These are phyloP conservation scores for Pseudopyrenochaeta lycopersici DNA, from an alignment of 2,329 filamentous ascomycete genomes.

Conservation along the genomic window DNA sequence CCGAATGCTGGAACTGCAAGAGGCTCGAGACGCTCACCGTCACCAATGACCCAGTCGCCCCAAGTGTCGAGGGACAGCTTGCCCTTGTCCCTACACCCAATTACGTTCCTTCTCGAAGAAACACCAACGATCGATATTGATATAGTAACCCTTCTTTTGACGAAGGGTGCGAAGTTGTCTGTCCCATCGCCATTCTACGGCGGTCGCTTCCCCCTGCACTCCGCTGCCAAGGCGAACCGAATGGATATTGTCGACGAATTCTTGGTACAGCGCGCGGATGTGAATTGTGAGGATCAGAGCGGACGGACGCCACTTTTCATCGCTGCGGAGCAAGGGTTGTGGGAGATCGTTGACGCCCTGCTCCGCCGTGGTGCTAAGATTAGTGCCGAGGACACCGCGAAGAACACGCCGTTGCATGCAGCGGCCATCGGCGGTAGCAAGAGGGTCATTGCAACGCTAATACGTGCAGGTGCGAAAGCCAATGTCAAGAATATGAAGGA, in stretches of 20 bases:
- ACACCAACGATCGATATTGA: conserved; percentile 29
- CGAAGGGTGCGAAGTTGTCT: conserved; percentile 27
- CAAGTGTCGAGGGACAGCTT: conserved; percentile 11
- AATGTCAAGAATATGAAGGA: conserved; percentile 22
- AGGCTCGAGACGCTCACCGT: conserved; percentile 16
- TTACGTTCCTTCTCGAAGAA: conserved; percentile 37
- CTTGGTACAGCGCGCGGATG: conserved; percentile 23
- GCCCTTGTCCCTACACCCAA: conserved; percentile 24
- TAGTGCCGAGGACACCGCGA: conserved; percentile 21
- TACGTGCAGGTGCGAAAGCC: conserved; percentile 30
- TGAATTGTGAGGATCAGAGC: conserved; percentile 24
- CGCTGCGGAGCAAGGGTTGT: conserved; percentile 27
- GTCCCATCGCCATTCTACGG: conserved; percentile 31
- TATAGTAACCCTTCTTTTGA: conserved; percentile 30
- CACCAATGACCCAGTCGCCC: conserved; percentile 6
- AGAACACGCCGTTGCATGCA: conserved; percentile 31
- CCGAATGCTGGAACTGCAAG: conserved; percentile 26
- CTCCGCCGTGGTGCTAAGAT: conserved; percentile 28
- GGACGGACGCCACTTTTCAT: conserved; percentile 32
- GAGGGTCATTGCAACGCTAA: conserved; percentile 18
- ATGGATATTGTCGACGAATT: conserved; percentile 35
- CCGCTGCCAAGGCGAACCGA: conserved; percentile 33
- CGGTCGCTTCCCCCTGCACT: conserved; percentile 37
- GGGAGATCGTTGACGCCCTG: conserved; percentile 30
- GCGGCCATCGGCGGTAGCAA: conserved; percentile 26